phyloP scores from a whole-genome alignment of 2,329 filamentous ascomycete species.

The Penicillium fuscoglaucum region DNA sequence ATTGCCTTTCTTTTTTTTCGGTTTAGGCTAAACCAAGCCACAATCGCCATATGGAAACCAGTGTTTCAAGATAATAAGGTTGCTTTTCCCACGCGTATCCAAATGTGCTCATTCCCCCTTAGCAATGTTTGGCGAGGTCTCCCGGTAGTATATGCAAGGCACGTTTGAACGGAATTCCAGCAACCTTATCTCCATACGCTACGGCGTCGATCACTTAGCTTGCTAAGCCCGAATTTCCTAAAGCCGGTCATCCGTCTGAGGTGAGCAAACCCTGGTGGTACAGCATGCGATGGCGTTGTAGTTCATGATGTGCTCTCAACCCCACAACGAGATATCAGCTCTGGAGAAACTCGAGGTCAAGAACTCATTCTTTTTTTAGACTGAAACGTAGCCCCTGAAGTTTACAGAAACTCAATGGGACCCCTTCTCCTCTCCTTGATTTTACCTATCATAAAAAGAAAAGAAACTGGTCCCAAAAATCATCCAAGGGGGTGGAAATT shows the following conservation, averaged over 20 bases:
- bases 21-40: conserved; percentile 11
- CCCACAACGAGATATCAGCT: neutral
- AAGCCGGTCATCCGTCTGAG: conserved; percentile 7
- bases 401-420: neutral
- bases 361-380: conserved; percentile 1
- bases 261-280: neutral
- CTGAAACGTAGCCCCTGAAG: neutral
- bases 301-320: neutral
- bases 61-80: conserved; percentile 24
- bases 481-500: conserved; percentile 17
- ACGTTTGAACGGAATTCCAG: conserved; percentile 18
- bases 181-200: conserved; percentile 24
- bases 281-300: neutral
- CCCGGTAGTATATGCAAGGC: conserved; percentile 24
- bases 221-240: neutral
- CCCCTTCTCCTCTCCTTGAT: conserved; percentile 1
- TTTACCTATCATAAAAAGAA: conserved; percentile 17
- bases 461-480: conserved; percentile 6
- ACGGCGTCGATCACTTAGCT: conserved; percentile 16
- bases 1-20: neutral
- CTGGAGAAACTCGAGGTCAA: neutral
- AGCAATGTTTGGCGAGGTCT: conserved; percentile 22
- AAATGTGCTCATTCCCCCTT: conserved; percentile 14
- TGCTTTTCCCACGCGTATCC: conserved; percentile 19
- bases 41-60: conserved; percentile 22